Base-by-base conservation (phyloP, 78 protist genomes). In the Capsaspora owczarzaki region DNA sequence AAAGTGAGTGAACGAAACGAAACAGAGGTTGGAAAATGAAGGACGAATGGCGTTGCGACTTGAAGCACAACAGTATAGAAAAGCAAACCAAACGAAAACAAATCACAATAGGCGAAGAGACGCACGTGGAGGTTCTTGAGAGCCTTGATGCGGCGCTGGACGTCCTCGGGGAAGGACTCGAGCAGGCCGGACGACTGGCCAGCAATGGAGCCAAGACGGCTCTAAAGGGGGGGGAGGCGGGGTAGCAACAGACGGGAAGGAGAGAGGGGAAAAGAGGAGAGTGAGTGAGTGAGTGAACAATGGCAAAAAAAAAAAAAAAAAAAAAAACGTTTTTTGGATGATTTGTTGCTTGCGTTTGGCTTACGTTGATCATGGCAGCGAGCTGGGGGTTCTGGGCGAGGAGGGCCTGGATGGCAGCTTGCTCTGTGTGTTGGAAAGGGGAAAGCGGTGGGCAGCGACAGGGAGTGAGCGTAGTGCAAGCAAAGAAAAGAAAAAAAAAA, bases 141-240 rank as follows among this genome's bases (percentile, higher is more conserved):
- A 42, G 80, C 80, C 29, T 60, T 4, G 61, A 76, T 4, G 63
- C 80, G 80, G 63, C 80, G 80, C 46, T 76, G 5, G 56, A 76
- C 80, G 8, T 38, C 53, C 74, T 14, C 46, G 74, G 74, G 74
- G 19, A 68, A 47, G 33, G 19, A 1, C 31, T 68, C 47, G 74
- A 68, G 16, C 31, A 40, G 22, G 35, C 47, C 74, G 8, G 74
- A 35, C 25, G 35, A 29, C 33, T 25, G 4, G 72, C 41, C 41
- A 41, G 23, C 23, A 14, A 63, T 8, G 35, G 3, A 1, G 25
- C 42, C 72, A 35, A 35, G 35, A 8, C 23, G 6, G 72, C 8
- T 4, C 35, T 6, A 60, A 23, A 60, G 33, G 20, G 68, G 20
- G 68, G 20, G 68, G 20, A 8, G 20, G 68, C 8, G 68, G n/a